Percentiles rank a stretch among this genome's conserved stretches.
These are phyloP conservation scores for Biscogniauxia sp. DNA, from an alignment of 2,329 filamentous ascomycete genomes.

Conservation along the genomic window DNA sequence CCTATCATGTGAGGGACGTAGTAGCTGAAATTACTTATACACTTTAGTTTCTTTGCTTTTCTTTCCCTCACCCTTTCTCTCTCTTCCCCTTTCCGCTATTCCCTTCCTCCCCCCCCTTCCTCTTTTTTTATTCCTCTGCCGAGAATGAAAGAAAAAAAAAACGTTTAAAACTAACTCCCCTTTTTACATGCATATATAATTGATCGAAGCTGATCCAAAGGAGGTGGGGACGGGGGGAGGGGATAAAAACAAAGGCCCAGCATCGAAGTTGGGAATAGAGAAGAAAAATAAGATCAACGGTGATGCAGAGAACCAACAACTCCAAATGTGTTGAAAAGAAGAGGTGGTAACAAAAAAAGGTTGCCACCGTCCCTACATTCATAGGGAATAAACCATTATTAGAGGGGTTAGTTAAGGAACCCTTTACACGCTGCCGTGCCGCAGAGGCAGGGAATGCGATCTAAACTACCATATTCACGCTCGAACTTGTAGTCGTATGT, in stretches of 20 bases:
- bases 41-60: too few species aligned
- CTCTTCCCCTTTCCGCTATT: background rate
- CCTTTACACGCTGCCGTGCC: slow-evolving; percentile 96
- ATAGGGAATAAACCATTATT: slow-evolving; percentile 3
- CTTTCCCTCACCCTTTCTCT: background rate
- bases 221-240: background rate
- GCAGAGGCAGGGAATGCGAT: slow-evolving; percentile 96
- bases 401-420: slow-evolving; percentile 78
- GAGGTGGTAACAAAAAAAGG: slow-evolving; percentile 1
- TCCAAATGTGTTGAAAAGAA: slow-evolving; percentile 6
- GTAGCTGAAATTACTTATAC: too few species aligned
- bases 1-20: too few species aligned
- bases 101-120: background rate
- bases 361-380: slow-evolving; percentile 5
- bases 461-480: slow-evolving; percentile 88
- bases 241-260: background rate
- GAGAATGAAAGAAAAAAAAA: background rate
- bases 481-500: slow-evolving; percentile 99
- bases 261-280: background rate
- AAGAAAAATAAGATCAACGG: slow-evolving; percentile 12
- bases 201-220: background rate
- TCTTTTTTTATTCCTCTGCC: background rate
- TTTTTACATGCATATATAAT: slow-evolving; percentile 1
- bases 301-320: slow-evolving; percentile 15
- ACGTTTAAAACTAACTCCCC: background rate